Base-by-base conservation (phyloP, 75 land plant species). In the Sequoia sempervirens region DNA sequence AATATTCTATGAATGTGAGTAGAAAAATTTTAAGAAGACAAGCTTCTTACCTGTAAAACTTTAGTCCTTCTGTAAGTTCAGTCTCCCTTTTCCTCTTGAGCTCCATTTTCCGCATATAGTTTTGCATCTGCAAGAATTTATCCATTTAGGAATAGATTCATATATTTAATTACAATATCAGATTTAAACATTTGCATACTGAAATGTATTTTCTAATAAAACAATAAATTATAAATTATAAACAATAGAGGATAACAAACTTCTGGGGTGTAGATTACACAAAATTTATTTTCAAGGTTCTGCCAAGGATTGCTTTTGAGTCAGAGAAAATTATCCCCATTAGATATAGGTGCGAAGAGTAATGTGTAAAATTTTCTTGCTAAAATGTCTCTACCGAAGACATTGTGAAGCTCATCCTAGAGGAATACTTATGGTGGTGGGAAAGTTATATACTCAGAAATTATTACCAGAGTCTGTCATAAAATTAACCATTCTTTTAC, bases 51-150 rank as follows among this genome's bases (percentile, higher is more conserved):
- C 84, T 96, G 85, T 93, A 97, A 78, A 94, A 94, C 85, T 85
- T 88, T 52, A 97, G 89, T 15, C 99, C 99, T 82, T 93, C 92
- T 23, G 90, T 85, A 81, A 97, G 95, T 47, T 96, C 95, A 9
- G 78, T 84, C 76, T 89, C 94, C 74, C 98, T 87, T 50, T 86
- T 89, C 66, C 91, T 84, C 89, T 96, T 96, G 83, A 92, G 93
- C 86, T 96, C 94, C 89, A 85, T 89, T 64, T 93, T 94, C 79
- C 92, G 90, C 82, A 87, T 17, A 85, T 89, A 92, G 78, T 97
- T 97, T 90, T 96, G 93, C 86, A 97, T 85, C 98, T 96, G 90
- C 36, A 81, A 54, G 26, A 38, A 75, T n/a, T 76, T 78, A 9
- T 83, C 47, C 84, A 81, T 17, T 28, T 37, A 41, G 36, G 85